A percentile compares a stretch with the other conserved stretches of the same genome.
Conservation (phyloP, 164 flowering plant species). For the Tinospora cordifolia region DNA sequence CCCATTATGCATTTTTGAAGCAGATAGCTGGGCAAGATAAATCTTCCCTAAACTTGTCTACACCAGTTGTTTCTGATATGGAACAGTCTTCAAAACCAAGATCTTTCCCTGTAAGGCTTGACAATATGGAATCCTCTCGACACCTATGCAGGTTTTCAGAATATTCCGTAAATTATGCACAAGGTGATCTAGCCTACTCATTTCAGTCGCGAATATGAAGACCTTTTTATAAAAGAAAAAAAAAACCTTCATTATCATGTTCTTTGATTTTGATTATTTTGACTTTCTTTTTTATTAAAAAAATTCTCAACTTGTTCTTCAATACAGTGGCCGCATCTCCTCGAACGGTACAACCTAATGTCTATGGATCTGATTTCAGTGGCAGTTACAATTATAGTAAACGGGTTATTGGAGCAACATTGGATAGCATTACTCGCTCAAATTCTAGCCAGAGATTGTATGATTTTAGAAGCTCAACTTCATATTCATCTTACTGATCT, state of each 20-base stretch:
- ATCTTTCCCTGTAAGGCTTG: conserved; percentile 20
- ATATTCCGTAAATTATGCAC: conserved; percentile 17
- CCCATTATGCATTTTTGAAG: conserved; percentile 13
- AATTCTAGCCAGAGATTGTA: conserved; percentile 33
- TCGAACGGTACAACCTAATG: conserved; percentile 34
- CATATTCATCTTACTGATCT: conserved; percentile 25
- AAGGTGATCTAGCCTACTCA: conserved; percentile 26
- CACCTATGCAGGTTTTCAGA: conserved; percentile 27
- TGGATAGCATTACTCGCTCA: conserved; percentile 35
- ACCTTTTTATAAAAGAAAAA: no score
- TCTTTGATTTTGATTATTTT: no score
- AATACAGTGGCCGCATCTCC: conserved; percentile 36
- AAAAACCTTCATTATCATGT: no score
- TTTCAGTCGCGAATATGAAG: no score
- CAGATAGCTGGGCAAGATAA: conserved; percentile 86
- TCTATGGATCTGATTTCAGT: conserved; percentile 33
- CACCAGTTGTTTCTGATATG: conserved; percentile 13
- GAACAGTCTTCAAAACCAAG: conserved; percentile 26
- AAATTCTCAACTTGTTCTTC: no score
- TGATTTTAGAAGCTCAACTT: conserved; percentile 25
- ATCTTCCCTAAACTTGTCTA: conserved; percentile 25
- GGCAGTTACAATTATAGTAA: conserved; percentile 40
- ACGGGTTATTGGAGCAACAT: conserved; percentile 35
- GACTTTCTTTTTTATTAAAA: no score
- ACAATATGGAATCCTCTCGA: conserved; percentile 24